These are phyloP conservation scores for Arthrobotrys megalospora DNA, from an alignment of 2,329 filamentous ascomycete species.

Conservation along the genomic window DNA sequence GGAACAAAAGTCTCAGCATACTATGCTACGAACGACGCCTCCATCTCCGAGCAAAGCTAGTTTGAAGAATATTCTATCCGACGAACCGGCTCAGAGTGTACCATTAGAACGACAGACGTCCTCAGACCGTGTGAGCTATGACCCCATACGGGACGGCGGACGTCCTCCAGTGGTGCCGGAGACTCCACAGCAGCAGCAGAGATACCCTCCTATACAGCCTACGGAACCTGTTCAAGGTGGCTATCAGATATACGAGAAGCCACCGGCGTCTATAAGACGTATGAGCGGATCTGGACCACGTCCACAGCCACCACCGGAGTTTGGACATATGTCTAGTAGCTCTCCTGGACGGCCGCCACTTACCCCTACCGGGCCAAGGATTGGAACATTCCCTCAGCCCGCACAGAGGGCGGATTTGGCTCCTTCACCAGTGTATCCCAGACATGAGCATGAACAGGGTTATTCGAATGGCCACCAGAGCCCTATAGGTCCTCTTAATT, in stretches of 20 bases:
- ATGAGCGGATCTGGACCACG: constrained; percentile 42
- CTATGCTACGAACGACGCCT: constrained; percentile 54
- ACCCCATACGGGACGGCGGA: constrained; percentile 48
- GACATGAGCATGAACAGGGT: constrained; percentile 32
- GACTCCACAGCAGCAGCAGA: constrained; percentile 30
- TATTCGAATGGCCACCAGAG: constrained; percentile 51
- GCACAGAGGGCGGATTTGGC: constrained; percentile 34
- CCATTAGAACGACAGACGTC: constrained; percentile 45
- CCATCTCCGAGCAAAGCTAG: constrained; percentile 55
- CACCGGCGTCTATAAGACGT: constrained; percentile 41
- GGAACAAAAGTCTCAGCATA: constrained; percentile 12
- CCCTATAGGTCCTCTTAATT: constrained; percentile 40
- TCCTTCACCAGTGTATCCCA: constrained; percentile 32
- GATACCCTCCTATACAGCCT: constrained; percentile 44
- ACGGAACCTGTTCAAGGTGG: constrained; percentile 31
- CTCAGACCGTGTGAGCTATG: constrained; percentile 40
- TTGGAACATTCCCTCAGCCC: constrained; percentile 48
- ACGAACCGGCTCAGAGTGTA: constrained; percentile 39
- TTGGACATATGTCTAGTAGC: constrained; percentile 32
- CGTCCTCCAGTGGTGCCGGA: constrained; percentile 23
- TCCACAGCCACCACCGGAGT: constrained; percentile 40
- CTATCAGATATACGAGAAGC: constrained; percentile 54
- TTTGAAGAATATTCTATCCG: constrained; percentile 48
- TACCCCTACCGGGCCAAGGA: constrained; percentile 50
- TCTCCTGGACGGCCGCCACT: constrained; percentile 50